phyloP scores from a whole-genome alignment of 495 filamentous ascomycete species.

The Aspergillus indologenus region DNA sequence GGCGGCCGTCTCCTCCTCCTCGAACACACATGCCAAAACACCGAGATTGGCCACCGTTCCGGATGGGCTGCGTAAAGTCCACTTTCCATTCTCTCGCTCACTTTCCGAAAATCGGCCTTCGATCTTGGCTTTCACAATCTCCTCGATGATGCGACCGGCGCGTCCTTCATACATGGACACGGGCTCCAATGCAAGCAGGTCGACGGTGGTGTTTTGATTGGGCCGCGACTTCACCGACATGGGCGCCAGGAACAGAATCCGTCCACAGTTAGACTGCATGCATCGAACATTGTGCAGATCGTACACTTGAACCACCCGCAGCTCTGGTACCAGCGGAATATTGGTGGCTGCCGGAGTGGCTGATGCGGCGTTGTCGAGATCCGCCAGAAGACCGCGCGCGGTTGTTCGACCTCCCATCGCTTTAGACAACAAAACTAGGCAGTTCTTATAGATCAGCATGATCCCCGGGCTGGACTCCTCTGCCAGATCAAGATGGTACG shows the following conservation, averaged over 20 bases:
- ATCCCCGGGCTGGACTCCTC: conserved; percentile 56
- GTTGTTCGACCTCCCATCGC: conserved; percentile 56
- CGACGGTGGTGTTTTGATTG: conserved; percentile 47
- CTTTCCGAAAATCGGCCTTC: conserved; percentile 77
- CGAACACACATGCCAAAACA: conserved; percentile 72
- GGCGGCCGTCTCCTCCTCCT: conserved; percentile 50
- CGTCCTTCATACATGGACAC: conserved; percentile 74
- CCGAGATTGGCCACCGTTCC: conserved; percentile 58
- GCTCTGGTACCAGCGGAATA: conserved; percentile 46
- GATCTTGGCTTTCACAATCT: conserved; percentile 79
- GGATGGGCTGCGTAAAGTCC: conserved; percentile 68
- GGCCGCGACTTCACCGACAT: conserved; percentile 53
- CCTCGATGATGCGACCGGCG: conserved; percentile 74
- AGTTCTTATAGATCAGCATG: conserved; percentile 81
- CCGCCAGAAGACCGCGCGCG: conserved; percentile 74
- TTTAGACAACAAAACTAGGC: conserved; percentile 72
- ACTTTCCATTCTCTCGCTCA: conserved; percentile 74
- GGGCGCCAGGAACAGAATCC: conserved; percentile 68
- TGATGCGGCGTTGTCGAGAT: conserved; percentile 62
- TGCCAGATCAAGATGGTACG: conserved; percentile 54
- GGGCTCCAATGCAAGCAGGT: conserved; percentile 54
- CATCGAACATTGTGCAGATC: conserved; percentile 68
- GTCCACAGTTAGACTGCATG: conserved; percentile 71
- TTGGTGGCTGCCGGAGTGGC: conserved; percentile 41
- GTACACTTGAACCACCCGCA: conserved; percentile 71